A percentile compares a stretch with the other conserved stretches of the same genome.
Conservation (phyloP, 2,329 filamentous ascomycete species). For the Calonectria pseudoturangicola region DNA sequence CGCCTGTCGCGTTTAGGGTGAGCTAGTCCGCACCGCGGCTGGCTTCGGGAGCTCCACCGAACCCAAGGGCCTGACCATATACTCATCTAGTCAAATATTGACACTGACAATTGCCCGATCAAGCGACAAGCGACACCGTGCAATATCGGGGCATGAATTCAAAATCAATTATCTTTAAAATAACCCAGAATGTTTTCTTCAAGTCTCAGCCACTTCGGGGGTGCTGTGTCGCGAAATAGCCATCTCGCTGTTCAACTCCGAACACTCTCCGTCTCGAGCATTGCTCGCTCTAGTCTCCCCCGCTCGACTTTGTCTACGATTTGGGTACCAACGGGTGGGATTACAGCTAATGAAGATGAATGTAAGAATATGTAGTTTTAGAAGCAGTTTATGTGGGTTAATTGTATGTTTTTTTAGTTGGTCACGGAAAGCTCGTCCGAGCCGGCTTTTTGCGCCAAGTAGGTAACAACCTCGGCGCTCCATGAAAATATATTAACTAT, state of each 20-base stretch:
- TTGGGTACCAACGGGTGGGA: constrained; percentile 86
- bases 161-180: not conserved
- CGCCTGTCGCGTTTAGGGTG: constrained; percentile 48
- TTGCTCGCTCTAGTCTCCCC: constrained; percentile 59
- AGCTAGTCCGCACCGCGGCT: constrained; percentile 34
- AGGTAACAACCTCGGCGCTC: constrained; percentile 46
- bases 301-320: constrained; percentile 77
- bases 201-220: constrained; percentile 42
- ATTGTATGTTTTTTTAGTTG: constrained; percentile 65
- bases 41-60: constrained; percentile 34
- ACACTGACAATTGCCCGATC: constrained; percentile 12
- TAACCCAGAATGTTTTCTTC: constrained; percentile 43
- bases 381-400: constrained; percentile 38
- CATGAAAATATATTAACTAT: constrained; percentile 28
- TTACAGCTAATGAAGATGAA: constrained; percentile 74
- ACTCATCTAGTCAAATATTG: constrained; percentile 23
- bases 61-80: not conserved
- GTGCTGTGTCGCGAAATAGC: constrained; percentile 35
- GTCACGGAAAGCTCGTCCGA: constrained; percentile 79
- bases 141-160: constrained; percentile 20
- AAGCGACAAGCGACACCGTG: not conserved
- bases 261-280: constrained; percentile 48
- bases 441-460: constrained; percentile 86
- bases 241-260: constrained; percentile 41
- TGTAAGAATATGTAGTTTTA: constrained; percentile 59